A percentile compares a stretch with the other conserved stretches of the same genome.
These are phyloP conservation scores for Rhodotorula sp. DNA, from an alignment of 1,284 basidiomycete species.

Conservation along the genomic window DNA sequence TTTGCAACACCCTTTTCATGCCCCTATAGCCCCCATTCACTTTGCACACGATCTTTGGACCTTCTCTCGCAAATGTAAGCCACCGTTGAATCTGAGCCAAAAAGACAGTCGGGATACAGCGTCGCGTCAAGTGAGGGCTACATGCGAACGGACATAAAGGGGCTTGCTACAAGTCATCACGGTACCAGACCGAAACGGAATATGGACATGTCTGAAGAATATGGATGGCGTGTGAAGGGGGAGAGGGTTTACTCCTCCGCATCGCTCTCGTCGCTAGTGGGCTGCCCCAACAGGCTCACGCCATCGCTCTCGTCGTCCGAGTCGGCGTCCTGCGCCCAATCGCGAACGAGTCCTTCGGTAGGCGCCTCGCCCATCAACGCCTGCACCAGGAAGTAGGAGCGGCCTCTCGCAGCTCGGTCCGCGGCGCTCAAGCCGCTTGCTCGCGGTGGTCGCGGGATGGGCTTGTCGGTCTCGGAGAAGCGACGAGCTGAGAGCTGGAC, in stretches of 20 bases:
- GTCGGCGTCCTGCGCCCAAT: conserved; percentile 16
- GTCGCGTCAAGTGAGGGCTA: too few relatives aligned
- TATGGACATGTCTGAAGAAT: too few relatives aligned
- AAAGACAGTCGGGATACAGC: too few relatives aligned
- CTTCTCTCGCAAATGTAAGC: too few relatives aligned
- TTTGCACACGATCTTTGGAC: too few relatives aligned
- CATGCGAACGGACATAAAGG: too few relatives aligned
- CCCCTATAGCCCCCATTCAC: too few relatives aligned
- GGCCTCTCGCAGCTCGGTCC: conserved; percentile 19
- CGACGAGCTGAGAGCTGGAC: neutral
- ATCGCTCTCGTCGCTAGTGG: neutral
- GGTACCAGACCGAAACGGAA: too few relatives aligned
- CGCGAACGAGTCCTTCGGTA: conserved; percentile 23
- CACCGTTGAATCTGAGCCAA: too few relatives aligned
- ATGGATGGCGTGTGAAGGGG: too few relatives aligned
- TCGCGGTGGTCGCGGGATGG: conserved; percentile 7
- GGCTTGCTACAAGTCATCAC: too few relatives aligned
- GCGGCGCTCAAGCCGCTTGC: conserved; percentile 4
- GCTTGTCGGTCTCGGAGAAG: conserved; percentile 5
- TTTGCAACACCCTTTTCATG: neutral
- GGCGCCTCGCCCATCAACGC: conserved; percentile 27
- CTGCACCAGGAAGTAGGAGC: conserved; percentile 30
- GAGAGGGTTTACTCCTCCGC: neutral
- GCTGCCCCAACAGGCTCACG: neutral
- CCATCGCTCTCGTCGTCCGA: conserved; percentile 12